Base-by-base conservation (phyloP, 495 filamentous ascomycete genomes). In the Xylaria telfairii region DNA sequence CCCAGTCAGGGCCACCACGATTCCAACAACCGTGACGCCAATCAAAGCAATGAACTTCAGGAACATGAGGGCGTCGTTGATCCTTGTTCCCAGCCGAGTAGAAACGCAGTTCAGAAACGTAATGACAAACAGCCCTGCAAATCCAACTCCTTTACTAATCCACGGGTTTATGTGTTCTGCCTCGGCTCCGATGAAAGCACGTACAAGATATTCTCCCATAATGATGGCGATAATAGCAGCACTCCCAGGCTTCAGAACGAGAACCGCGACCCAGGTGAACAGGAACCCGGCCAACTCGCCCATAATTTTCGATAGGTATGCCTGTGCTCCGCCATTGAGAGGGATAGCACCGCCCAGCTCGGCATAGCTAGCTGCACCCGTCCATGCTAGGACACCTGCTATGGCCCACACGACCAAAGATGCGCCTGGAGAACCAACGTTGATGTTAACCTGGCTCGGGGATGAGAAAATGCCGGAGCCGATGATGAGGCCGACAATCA, bases 391-490 rank as follows among this genome's bases (percentile, higher is more conserved):
- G 12, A 98, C 73, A 2, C 96, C 96, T 3, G 96, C 96, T 51
- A 99, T 87, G 4, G 86, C 85, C 96, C 96, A 99, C 7, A 97
- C 90, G 24, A 98, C 88, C 65, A 99, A 83, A 8, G 94, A 90
- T 59, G 94, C 95, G 6, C 96, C 96, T 2, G 95, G 95, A 34
- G 95, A 97, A 30, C 96, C 96, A 32, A 91, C 94, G 80, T 97
- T 95, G 65, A 87, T 86, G 76, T 97, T 97, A 73, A 99, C 96
- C 81, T 97, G 94, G 71, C 92, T 93, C 0, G 96, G 96, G 37
- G 93, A 95, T 12, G 93, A 95, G 82, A 99, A 99, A 75, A 99
- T 98, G 2, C 96, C 96, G 21, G 92, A 95, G n/a, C 96, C 96
- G 74, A 99, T 98, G 78, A 98, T 96, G 59, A 99, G 76, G 7